phyloP scores from a whole-genome alignment of 2,329 filamentous ascomycete species.

The Bipolaris gigantea region DNA sequence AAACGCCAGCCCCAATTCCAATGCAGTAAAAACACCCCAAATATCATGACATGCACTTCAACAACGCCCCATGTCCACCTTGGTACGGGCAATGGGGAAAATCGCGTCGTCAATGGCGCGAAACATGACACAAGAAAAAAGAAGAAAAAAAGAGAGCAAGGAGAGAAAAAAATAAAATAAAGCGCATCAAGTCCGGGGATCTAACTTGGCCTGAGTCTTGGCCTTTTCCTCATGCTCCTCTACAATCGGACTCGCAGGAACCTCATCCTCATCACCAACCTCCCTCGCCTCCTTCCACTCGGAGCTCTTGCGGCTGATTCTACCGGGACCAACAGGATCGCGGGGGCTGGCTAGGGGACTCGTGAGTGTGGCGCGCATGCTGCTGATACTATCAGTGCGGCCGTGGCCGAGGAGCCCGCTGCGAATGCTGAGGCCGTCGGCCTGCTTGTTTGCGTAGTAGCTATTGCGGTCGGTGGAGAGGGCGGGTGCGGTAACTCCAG shows the following conservation, averaged over 20 bases:
- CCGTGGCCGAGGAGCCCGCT: conserved; percentile 77
- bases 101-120: background rate
- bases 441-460: conserved; percentile 65
- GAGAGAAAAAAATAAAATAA: background rate
- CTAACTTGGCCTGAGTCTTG: background rate
- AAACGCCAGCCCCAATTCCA: background rate
- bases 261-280: conserved; percentile 33
- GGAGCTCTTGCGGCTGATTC: conserved; percentile 38
- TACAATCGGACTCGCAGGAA: conserved; percentile 10
- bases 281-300: conserved; percentile 38
- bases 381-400: conserved; percentile 79
- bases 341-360: conserved; percentile 64
- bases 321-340: conserved; percentile 38
- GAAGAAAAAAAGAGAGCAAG: background rate
- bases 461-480: conserved; percentile 78
- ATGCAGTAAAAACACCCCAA: background rate
- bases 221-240: conserved; percentile 14
- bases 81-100: too few relatives aligned
- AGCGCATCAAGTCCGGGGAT: background rate
- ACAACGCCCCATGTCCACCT: background rate
- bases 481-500: conserved; percentile 62
- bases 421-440: conserved; percentile 74
- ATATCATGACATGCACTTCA: conserved; percentile 7
- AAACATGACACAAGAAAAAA: background rate
- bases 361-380: conserved; percentile 59